Base-by-base conservation (phyloP, 2,329 filamentous ascomycete genomes). In the Ophiostoma fasciatum region DNA sequence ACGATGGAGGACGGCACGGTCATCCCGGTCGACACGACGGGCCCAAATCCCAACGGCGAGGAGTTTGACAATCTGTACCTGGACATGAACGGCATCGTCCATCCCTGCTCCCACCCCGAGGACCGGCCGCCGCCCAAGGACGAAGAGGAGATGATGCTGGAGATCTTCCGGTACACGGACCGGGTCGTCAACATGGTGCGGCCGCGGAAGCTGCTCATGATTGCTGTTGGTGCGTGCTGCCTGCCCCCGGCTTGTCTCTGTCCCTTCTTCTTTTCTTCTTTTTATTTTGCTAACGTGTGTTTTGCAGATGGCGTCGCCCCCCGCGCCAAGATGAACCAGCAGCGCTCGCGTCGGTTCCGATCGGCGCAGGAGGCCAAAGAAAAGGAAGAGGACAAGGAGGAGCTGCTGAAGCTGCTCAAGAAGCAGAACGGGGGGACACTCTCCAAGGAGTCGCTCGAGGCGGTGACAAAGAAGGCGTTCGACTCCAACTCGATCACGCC, bases 61-160 rank as follows among this genome's bases (percentile, higher is more conserved):
- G 90, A 98, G 58, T 82, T 94, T 51, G 88, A 98, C 61, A 98
- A 98, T 51, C 66, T 98, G 6, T 98, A 98, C 53, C 73, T 98
- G 44, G 90, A 98, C 52, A 96, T 98, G 88, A 98, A 98, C 58
- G 92, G 90, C 55, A 98, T 98, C 47, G 90, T 98, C 26, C 90
- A 98, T 64, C 92, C 92, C 22, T 98, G 90, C 62, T 94, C 88
- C 31, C 90, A 98, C 61, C 90, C 90, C 1, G 90, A 98, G 57
- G 88, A 96, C 51, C 75, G 76, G 44, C 85, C 90, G 2, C 75
- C 90, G 4, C 90, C 90, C 10, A 81, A 79, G 51, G 88, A 90
- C 42, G 90, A 98, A 62, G 84, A 93, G 56, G 90, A 96, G 61
- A 98, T 98, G 90, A 98, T 98, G 90, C 57, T 94, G 49, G 92